Conservation (phyloP, 768 basidiomycete species). For the Suillus spraguei region DNA sequence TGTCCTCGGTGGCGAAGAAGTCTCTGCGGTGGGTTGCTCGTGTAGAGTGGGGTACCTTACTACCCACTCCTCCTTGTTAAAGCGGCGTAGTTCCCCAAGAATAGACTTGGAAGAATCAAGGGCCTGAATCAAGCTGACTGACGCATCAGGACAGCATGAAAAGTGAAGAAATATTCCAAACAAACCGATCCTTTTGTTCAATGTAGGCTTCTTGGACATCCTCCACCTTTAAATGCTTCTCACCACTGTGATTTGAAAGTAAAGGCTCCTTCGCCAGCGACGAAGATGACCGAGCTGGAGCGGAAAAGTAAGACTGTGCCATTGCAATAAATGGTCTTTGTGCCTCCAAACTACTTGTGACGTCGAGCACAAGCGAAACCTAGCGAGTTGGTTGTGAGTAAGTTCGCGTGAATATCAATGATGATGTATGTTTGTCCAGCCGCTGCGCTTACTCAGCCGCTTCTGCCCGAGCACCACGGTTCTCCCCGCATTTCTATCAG, state of each 20-base stretch:
- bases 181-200: slow-evolving; percentile 75
- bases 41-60: slow-evolving; percentile 84
- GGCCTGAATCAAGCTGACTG: slow-evolving; percentile 69
- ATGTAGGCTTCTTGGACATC: slow-evolving; percentile 79
- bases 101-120: slow-evolving; percentile 72
- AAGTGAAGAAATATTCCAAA: slow-evolving; percentile 7
- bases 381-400: neutral
- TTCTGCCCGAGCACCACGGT: neutral
- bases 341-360: slow-evolving; percentile 2
- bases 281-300: slow-evolving; percentile 5
- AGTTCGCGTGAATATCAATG: neutral
- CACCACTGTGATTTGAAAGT: slow-evolving; percentile 18
- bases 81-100: slow-evolving; percentile 68
- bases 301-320: slow-evolving; percentile 12
- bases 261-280: slow-evolving; percentile 16
- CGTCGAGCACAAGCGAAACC: neutral
- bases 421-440: slow-evolving; percentile 2
- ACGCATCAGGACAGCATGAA: neutral
- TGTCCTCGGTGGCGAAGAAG: slow-evolving; percentile 31
- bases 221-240: slow-evolving; percentile 52
- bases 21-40: slow-evolving; percentile 40
- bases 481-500: neutral
- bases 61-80: slow-evolving; percentile 88
- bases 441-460: slow-evolving; percentile 6
- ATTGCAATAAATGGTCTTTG: slow-evolving; percentile 1